Conservation (phyloP, 176 grass and related monocot species). For the Typha latifolia region DNA sequence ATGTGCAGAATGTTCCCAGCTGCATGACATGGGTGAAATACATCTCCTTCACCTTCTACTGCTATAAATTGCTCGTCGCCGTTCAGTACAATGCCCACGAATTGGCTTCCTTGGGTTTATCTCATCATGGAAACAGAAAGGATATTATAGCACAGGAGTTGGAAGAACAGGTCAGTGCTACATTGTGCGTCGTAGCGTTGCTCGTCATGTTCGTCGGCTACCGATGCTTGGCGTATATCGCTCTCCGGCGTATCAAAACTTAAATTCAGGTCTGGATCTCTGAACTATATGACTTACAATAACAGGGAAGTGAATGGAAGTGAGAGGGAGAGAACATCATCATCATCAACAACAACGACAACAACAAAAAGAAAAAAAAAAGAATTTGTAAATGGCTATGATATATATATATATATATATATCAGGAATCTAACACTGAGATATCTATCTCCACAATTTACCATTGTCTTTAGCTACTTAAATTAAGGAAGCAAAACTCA, state of each 20-base stretch:
- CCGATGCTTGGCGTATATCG: conserved; percentile 64
- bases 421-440: background rate
- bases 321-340: background rate
- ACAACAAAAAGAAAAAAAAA: background rate
- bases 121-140: conserved; percentile 13
- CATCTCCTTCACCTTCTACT: conserved; percentile 88
- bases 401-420: background rate
- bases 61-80: conserved; percentile 67
- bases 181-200: conserved; percentile 31
- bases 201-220: conserved; percentile 70
- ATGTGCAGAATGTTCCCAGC: conserved; percentile 58
- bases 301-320: background rate
- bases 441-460: background rate
- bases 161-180: conserved; percentile 14
- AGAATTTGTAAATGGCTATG: background rate
- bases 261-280: conserved; percentile 9
- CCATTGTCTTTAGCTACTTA: background rate
- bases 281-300: background rate
- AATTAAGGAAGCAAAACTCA: background rate
- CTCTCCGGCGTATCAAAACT: conserved; percentile 41
- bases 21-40: conserved; percentile 93
- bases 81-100: conserved; percentile 57
- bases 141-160: background rate
- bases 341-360: too few relatives aligned
- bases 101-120: background rate